Evolutionary conservation across 176 grass and related monocot genomes (phyloP).

Genomic region (Rhynchospora breviuscula): DNA sequence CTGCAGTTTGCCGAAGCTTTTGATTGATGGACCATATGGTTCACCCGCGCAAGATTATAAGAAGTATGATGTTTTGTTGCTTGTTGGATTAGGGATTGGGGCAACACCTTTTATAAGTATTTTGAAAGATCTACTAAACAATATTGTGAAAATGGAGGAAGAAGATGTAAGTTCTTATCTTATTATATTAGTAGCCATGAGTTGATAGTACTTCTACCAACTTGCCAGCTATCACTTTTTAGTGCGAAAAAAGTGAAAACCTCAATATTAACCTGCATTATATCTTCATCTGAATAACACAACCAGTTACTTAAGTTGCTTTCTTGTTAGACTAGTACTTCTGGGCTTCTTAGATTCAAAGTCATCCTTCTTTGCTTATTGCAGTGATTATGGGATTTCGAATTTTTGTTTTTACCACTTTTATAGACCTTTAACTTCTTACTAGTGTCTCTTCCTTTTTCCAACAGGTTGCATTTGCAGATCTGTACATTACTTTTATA

Average conservation of each 20-base stretch:
- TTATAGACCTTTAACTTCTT: too few species aligned
- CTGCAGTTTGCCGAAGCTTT: constrained; percentile 92
- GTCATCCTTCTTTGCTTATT: not conserved
- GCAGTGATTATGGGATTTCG: not conserved
- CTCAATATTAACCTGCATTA: not conserved
- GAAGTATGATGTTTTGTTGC: constrained; percentile 95
- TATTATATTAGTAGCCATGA: constrained; percentile 1
- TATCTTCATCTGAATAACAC: not conserved
- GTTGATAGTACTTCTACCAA: not conserved
- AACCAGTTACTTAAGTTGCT: not conserved
- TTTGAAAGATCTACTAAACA: constrained; percentile 96
- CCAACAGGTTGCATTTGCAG: too few species aligned
- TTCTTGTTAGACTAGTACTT: not conserved
- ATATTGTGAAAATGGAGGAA: constrained; percentile 87
- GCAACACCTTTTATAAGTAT: constrained; percentile 99
- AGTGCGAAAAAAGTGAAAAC: not conserved
- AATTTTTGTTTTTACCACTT: not conserved
- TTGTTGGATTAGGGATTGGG: constrained; percentile 96
- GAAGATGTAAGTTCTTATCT: constrained; percentile 49
- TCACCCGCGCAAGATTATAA: constrained; percentile 92
- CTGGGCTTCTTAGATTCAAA: not conserved
- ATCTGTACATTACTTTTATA: not conserved
- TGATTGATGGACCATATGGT: constrained; percentile 95
- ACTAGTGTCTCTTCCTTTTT: too few species aligned
- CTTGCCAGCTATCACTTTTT: not conserved